Percentiles rank a stretch among this genome's conserved stretches.
Evolutionary conservation across 306 rosid species (phyloP).

Genomic region (Vigna unguiculata): DNA sequence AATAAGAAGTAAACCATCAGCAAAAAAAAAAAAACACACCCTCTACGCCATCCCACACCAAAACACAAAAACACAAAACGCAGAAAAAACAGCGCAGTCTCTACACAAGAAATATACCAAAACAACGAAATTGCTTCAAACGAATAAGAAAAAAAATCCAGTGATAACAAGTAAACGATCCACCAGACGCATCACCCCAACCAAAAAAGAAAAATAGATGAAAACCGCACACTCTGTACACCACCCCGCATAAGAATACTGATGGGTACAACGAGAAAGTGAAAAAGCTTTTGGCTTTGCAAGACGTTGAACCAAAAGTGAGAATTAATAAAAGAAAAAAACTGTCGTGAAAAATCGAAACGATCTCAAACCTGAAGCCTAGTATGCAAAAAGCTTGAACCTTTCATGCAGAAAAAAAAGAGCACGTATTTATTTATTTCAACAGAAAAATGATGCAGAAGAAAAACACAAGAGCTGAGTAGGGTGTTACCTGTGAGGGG

Average conservation of each 20-base stretch:
- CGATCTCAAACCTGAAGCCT: neutral
- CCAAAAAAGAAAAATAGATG: neutral
- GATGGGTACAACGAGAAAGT: neutral
- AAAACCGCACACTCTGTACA: neutral
- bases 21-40: too few relatives aligned
- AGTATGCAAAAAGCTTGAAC: constrained; percentile 22
- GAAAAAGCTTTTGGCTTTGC: neutral
- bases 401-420: neutral
- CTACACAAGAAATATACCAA: neutral
- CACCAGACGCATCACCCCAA: neutral
- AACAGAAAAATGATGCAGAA: neutral
- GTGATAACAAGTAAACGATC: neutral
- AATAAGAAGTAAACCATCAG: neutral
- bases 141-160: neutral
- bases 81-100: neutral
- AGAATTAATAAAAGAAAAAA: neutral
- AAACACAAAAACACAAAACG: neutral
- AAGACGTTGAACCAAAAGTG: constrained; percentile 8
- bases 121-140: neutral
- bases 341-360: neutral
- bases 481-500: constrained; percentile 27
- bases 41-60: neutral
- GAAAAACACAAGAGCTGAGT: neutral
- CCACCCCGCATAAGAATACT: neutral
- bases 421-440: neutral